Base-by-base conservation (phyloP, 225 moss, liverwort and hornwort species). In the Marchantia paleacea region DNA sequence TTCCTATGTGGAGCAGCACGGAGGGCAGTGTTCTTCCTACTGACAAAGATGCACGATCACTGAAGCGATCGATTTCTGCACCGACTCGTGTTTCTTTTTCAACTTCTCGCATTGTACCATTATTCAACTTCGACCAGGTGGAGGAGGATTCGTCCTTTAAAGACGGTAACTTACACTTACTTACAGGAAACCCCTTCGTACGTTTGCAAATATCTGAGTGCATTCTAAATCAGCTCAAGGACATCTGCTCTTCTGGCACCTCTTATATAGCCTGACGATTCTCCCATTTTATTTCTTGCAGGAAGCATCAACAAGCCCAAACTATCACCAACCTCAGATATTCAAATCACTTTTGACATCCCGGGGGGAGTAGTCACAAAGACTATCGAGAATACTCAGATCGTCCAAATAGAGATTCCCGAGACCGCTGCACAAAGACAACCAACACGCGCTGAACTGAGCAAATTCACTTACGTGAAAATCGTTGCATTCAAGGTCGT, bases 81-180 rank as follows among this genome's bases (percentile, higher is more conserved):
- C 85, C 85, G 26, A 82, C 85, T 30, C 79, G 82, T 24, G 79
- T 81, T 7, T 79, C 82, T 15, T 48, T 75, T 13, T 78, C 75
- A 52, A 70, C 58, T 48, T 31, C 68, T 3, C 76, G 80, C 7
- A 50, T 73, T 24, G 29, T 29, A 18, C 81, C 73, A 24, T 30
- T 15, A 7, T 69, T 68, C 55, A 6, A 68, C 9, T 12, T 29
- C 26, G 72, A 66, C 13, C 18, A 8, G 5, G 47, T 10, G 0
- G 48, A 73, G 55, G 28, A 31, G 55, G 48, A 82, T 47, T 39
- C 68, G 15, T 67, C 52, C 14, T 55, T 52, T 73, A 25, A 53
- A 74, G 81, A 82, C 55, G 85, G 85, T 85, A 78, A 71, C 28
- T 67, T 26, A 67, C 67, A 67, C 12, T 14, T 12, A 67, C 26